Percentiles rank a stretch among this genome's conserved stretches.
These are phyloP conservation scores for Periglandula ipomoeae DNA, from an alignment of 2,329 filamentous ascomycete genomes.

Conservation along the genomic window DNA sequence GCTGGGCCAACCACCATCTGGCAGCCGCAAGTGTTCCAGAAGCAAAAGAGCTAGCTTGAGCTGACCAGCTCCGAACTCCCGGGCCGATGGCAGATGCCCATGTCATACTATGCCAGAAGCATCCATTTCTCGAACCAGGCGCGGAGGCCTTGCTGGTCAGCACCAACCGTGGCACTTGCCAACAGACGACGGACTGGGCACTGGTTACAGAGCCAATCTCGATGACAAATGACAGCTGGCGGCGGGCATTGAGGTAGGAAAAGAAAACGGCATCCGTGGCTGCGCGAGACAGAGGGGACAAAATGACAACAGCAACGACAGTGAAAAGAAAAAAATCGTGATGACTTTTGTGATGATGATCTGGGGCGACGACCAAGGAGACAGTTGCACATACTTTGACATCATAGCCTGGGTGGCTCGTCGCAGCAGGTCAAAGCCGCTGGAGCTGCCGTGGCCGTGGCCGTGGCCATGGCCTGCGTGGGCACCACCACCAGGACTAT, in stretches of 20 bases:
- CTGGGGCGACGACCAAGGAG: not conserved
- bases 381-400: slow-evolving; percentile 43
- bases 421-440: slow-evolving; percentile 47
- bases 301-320: not conserved
- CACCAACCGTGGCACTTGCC: not conserved
- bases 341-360: not conserved
- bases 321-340: not conserved
- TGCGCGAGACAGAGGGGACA: not conserved
- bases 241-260: too few relatives aligned
- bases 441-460: slow-evolving; percentile 20
- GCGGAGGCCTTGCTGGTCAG: not conserved
- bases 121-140: not conserved
- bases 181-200: too few relatives aligned
- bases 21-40: slow-evolving; percentile 1
- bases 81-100: not conserved
- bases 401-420: slow-evolving; percentile 56
- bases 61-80: slow-evolving; percentile 1
- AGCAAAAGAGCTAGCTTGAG: slow-evolving; percentile 1
- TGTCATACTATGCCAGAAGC: not conserved
- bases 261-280: not conserved
- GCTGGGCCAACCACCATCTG: slow-evolving; percentile 3
- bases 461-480: slow-evolving; percentile 3
- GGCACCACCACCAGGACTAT: slow-evolving; percentile 16
- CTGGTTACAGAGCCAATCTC: too few relatives aligned
- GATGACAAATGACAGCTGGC: too few relatives aligned